Evolutionary conservation across 2,329 filamentous ascomycete genomes (phyloP).

Genomic region (Colletotrichum abscissum): DNA sequence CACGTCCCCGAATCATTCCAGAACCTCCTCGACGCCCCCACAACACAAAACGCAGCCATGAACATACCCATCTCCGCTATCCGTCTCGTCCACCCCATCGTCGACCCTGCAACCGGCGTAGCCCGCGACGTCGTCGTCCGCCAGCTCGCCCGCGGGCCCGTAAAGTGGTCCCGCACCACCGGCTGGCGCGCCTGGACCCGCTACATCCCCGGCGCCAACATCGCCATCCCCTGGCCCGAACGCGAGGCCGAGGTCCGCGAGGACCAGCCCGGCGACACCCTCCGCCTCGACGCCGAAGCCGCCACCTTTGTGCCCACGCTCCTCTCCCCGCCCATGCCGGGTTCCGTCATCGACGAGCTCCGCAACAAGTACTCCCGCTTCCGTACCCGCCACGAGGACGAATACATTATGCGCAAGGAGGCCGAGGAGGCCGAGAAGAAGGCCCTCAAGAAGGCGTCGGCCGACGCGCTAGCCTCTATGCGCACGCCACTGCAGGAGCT

Average conservation of each 20-base stretch:
- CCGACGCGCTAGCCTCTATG: constrained; percentile 53
- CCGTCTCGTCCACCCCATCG: constrained; percentile 83
- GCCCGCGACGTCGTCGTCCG: constrained; percentile 83
- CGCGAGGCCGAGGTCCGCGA: constrained; percentile 59
- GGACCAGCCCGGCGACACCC: constrained; percentile 76
- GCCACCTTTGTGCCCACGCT: constrained; percentile 83
- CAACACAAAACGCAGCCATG: constrained; percentile 62
- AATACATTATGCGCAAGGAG: constrained; percentile 75
- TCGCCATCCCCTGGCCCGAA: constrained; percentile 81
- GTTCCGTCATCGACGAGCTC: constrained; percentile 84
- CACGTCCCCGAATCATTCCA: constrained; percentile 49
- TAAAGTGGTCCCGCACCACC: constrained; percentile 58
- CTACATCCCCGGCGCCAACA: constrained; percentile 77
- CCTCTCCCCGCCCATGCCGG: constrained; percentile 81
- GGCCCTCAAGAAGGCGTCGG: constrained; percentile 67
- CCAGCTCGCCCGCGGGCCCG: constrained; percentile 68
- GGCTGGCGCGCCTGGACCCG: constrained; percentile 59
- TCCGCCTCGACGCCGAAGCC: constrained; percentile 79
- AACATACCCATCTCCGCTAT: constrained; percentile 77
- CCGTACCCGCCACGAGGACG: constrained; percentile 81
- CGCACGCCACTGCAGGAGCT: constrained; percentile 69
- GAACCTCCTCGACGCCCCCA: constrained; percentile 48
- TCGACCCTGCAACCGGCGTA: constrained; percentile 71
- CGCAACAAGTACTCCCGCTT: constrained; percentile 85
- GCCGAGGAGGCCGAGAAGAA: constrained; percentile 63